These are phyloP conservation scores for Cicer bijugum DNA, from an alignment of 306 rosid genomes.

Conservation along the genomic window DNA sequence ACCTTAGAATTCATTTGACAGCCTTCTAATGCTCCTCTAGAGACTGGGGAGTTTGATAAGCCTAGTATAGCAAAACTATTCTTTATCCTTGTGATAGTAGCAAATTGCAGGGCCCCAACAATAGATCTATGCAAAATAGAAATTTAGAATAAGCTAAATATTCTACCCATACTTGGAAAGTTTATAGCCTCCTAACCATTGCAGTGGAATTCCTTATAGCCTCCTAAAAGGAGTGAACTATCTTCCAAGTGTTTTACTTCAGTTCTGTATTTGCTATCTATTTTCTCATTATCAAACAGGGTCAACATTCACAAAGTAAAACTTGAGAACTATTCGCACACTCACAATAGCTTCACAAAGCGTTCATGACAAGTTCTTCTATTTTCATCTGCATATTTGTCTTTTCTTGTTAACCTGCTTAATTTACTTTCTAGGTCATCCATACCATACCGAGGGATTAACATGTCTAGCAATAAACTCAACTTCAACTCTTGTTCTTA, in stretches of 20 bases:
- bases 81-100: background rate
- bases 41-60: no score
- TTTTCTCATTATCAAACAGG: constrained; percentile 19
- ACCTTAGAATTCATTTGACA: background rate
- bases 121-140: background rate
- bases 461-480: constrained; percentile 82
- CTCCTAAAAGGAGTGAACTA: background rate
- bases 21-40: background rate
- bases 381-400: constrained; percentile 11
- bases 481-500: constrained; percentile 69
- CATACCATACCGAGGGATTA: constrained; percentile 76
- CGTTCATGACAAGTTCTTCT: background rate
- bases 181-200: background rate
- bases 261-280: background rate
- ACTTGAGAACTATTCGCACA: constrained; percentile 1
- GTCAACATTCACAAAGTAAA: constrained; percentile 23
- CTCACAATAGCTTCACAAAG: constrained; percentile 28
- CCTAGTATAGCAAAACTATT: background rate
- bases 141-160: background rate
- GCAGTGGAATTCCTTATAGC: background rate
- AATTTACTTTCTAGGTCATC: constrained; percentile 68
- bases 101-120: background rate
- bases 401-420: constrained; percentile 11
- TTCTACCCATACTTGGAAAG: background rate
- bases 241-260: background rate